Conservation (phyloP, 441 rosid genomes). For the Melastoma candidum region DNA sequence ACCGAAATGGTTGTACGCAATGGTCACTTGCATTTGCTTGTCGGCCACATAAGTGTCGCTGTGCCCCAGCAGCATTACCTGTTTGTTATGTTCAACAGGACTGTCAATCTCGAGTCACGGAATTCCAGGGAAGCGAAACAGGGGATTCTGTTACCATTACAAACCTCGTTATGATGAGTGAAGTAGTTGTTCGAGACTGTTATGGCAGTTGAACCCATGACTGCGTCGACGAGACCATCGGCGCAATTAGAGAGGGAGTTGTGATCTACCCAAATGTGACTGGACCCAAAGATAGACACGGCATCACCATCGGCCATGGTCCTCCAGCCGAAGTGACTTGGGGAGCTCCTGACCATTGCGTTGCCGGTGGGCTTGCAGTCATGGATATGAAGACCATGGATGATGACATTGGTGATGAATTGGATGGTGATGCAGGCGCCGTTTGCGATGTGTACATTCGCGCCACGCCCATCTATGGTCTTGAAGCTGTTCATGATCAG, state of each 20-base stretch:
- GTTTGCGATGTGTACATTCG: slow-evolving; percentile 79
- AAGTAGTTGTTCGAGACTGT: slow-evolving; percentile 85
- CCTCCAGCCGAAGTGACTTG: slow-evolving; percentile 77
- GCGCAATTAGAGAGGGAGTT: slow-evolving; percentile 85
- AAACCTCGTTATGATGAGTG: slow-evolving; percentile 94
- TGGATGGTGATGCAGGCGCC: slow-evolving; percentile 88
- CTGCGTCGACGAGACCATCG: slow-evolving; percentile 91
- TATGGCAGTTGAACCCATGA: slow-evolving; percentile 92
- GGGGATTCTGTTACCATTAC: not conserved
- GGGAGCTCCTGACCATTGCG: slow-evolving; percentile 87
- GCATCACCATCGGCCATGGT: slow-evolving; percentile 95
- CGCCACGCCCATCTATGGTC: slow-evolving; percentile 91
- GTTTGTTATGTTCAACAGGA: slow-evolving; percentile 3
- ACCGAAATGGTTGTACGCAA: slow-evolving; percentile 97
- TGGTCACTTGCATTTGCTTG: slow-evolving; percentile 88
- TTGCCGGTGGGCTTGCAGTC: slow-evolving; percentile 88
- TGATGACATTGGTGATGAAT: slow-evolving; percentile 70
- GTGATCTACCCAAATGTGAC: slow-evolving; percentile 93
- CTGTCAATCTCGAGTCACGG: no score
- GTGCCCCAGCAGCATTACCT: slow-evolving; percentile 85
- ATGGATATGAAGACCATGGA: slow-evolving; percentile 83
- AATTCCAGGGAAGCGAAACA: no score
- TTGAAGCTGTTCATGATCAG: slow-evolving; percentile 80
- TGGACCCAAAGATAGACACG: slow-evolving; percentile 82
- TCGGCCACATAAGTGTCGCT: slow-evolving; percentile 79